Conservation (phyloP, 305 asterid genomes). For the Fraxinus albicans region DNA sequence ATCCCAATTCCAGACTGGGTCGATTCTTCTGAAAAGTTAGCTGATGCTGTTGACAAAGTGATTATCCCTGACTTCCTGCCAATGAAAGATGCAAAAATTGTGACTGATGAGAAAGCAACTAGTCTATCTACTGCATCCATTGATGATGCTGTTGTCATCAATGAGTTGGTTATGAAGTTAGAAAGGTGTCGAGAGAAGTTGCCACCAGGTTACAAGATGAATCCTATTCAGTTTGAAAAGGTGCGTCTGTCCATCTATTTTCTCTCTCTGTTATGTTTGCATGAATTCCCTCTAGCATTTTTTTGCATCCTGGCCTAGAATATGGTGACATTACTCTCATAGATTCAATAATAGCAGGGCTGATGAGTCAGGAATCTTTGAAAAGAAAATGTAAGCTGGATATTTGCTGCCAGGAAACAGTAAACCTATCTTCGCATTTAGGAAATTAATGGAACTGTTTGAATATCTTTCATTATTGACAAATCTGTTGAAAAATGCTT, state of each 20-base stretch:
- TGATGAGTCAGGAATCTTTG: background rate
- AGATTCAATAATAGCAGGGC: background rate
- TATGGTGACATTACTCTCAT: background rate
- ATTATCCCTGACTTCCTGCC: constrained; percentile 40
- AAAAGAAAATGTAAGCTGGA: background rate
- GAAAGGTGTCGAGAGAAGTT: constrained; percentile 34
- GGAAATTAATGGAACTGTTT: background rate
- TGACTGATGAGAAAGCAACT: constrained; percentile 46
- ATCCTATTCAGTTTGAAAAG: constrained; percentile 48
- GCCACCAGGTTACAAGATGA: constrained; percentile 43
- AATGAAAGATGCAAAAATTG: constrained; percentile 37
- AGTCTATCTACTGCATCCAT: constrained; percentile 37
- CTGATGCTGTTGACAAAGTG: constrained; percentile 41
- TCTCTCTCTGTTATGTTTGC: background rate
- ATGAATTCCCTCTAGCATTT: background rate
- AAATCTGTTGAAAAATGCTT: background rate
- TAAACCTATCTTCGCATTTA: background rate
- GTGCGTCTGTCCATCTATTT: constrained; percentile 14
- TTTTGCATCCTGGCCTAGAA: background rate
- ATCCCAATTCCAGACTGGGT: constrained; percentile 42
- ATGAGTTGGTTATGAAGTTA: constrained; percentile 29
- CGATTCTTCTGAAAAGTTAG: constrained; percentile 22
- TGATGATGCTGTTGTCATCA: constrained; percentile 38
- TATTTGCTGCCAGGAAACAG: background rate
- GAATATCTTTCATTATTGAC: background rate